Percentiles rank a stretch among this genome's conserved stretches.
phyloP scores from a whole-genome alignment of 2,329 filamentous ascomycete species.

The Blastomyces percursus region DNA sequence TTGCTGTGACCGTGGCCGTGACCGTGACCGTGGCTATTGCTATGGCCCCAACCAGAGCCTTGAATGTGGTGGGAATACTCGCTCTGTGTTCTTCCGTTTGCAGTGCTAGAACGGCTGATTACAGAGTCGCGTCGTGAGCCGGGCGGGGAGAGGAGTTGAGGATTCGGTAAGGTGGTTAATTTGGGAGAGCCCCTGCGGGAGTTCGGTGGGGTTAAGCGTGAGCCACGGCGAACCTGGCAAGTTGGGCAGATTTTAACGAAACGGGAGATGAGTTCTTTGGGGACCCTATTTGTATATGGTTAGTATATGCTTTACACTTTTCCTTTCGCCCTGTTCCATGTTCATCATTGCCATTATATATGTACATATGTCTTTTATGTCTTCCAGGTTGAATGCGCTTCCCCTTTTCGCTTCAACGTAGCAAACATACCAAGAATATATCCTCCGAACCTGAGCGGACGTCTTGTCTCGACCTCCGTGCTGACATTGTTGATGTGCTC shows the following conservation, averaged over 20 bases:
- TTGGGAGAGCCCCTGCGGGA: slow-evolving; percentile 31
- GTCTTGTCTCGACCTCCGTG: slow-evolving; percentile 45
- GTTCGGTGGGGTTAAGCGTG: slow-evolving; percentile 32
- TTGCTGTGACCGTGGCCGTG: too few species aligned
- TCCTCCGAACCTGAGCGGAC: slow-evolving; percentile 40
- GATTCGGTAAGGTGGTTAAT: slow-evolving; percentile 25
- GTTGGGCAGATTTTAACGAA: slow-evolving; percentile 43
- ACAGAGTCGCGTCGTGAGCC: slow-evolving; percentile 28
- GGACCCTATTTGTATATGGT: slow-evolving; percentile 31
- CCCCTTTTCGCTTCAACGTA: not conserved
- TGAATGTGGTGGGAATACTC: slow-evolving; percentile 1
- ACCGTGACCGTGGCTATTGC: slow-evolving; percentile 14
- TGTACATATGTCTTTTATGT: not conserved
- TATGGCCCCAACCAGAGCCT: slow-evolving; percentile 17
- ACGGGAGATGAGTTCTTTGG: slow-evolving; percentile 42
- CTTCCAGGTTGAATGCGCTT: not conserved
- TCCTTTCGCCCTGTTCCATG: not conserved
- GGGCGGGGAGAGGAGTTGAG: slow-evolving; percentile 29
- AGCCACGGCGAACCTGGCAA: slow-evolving; percentile 37
- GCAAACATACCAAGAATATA: slow-evolving; percentile 39
- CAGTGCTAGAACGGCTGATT: slow-evolving; percentile 19
- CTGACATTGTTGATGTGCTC: slow-evolving; percentile 40
- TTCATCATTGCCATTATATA: not conserved
- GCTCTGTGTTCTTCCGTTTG: slow-evolving; percentile 20
- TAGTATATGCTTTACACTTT: not conserved